Conservation (phyloP, 495 filamentous ascomycete genomes). For the Penicillium ucsense region DNA sequence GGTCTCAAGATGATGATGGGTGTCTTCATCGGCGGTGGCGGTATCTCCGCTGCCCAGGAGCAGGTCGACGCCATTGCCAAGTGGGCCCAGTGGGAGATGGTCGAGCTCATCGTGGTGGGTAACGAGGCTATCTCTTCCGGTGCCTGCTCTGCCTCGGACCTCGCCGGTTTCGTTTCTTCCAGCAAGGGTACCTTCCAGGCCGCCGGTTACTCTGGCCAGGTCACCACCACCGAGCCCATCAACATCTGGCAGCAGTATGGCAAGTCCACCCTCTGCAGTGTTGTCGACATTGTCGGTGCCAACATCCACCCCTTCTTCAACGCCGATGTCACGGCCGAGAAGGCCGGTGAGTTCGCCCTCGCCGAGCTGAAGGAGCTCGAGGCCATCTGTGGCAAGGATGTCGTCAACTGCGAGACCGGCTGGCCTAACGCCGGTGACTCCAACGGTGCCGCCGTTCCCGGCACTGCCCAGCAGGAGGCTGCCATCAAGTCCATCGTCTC, state of each 20-base stretch:
- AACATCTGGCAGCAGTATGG: slow-evolving; percentile 52
- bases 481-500: slow-evolving; percentile 59
- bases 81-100: slow-evolving; percentile 67
- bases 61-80: slow-evolving; percentile 63
- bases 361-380: slow-evolving; percentile 57
- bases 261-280: slow-evolving; percentile 48
- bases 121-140: slow-evolving; percentile 80
- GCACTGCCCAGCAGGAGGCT: slow-evolving; percentile 52
- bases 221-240: slow-evolving; percentile 83
- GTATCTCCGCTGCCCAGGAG: slow-evolving; percentile 47
- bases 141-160: slow-evolving; percentile 47
- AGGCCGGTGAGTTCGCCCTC: slow-evolving; percentile 66
- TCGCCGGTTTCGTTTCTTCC: slow-evolving; percentile 57
- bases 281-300: slow-evolving; percentile 66
- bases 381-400: slow-evolving; percentile 54
- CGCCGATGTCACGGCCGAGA: slow-evolving; percentile 42
- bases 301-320: slow-evolving; percentile 97
- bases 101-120: slow-evolving; percentile 74
- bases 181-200: slow-evolving; percentile 36
- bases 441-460: slow-evolving; percentile 65
- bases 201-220: slow-evolving; percentile 62
- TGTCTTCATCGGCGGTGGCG: slow-evolving; percentile 64
- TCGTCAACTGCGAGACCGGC: slow-evolving; percentile 78
- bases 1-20: slow-evolving; percentile 74
- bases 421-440: slow-evolving; percentile 66